phyloP scores from a whole-genome alignment of 148 eudicot genomes.

The Rhododendron simsii region DNA sequence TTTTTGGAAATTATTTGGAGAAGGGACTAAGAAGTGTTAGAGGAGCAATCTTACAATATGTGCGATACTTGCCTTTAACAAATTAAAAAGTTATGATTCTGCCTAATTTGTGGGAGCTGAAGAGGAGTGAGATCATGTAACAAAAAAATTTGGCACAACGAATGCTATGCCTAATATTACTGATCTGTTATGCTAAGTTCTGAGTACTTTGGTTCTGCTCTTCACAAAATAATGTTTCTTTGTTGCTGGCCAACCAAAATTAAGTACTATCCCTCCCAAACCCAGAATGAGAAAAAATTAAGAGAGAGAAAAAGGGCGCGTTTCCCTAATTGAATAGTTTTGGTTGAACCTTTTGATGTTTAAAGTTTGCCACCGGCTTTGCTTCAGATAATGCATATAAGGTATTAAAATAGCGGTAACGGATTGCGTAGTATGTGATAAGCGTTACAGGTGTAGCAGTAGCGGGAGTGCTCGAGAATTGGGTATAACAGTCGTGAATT shows the following conservation, averaged over 20 bases:
- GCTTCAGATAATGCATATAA: background rate
- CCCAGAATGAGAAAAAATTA: background rate
- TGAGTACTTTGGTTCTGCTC: background rate
- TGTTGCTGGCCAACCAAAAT: background rate
- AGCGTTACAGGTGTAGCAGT: no score
- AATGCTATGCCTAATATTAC: background rate
- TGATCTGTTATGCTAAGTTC: background rate
- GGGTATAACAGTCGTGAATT: no score
- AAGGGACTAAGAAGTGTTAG: no score
- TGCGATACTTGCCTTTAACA: background rate
- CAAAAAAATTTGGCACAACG: background rate
- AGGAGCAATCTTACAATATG: no score
- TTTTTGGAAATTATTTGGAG: no score
- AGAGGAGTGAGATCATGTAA: background rate
- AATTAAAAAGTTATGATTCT: background rate
- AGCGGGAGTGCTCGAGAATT: no score
- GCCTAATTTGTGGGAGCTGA: background rate
- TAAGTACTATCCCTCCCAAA: background rate
- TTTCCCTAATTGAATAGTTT: background rate
- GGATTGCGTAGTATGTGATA: background rate
- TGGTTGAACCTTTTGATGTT: background rate
- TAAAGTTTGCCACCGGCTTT: background rate
- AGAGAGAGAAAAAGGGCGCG: background rate
- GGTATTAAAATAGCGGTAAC: no score
- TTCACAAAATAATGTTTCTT: background rate